Percentiles rank a stretch among this genome's conserved stretches.
Conservation (phyloP, 1,139 yeast genomes). For the Geotrichum reessii region DNA sequence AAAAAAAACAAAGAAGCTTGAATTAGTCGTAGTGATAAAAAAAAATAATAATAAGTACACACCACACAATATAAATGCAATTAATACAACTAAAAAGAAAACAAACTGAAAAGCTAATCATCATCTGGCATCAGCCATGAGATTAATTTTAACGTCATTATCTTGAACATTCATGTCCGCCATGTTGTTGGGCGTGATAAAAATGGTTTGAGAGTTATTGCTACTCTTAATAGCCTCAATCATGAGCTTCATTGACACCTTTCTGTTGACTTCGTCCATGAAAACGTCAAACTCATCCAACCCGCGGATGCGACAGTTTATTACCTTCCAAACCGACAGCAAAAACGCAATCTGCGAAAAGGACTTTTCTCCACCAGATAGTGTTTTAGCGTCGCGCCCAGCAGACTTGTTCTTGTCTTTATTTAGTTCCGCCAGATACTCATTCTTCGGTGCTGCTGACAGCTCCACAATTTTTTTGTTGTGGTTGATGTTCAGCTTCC, state of each 20-base stretch:
- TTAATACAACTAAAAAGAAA: background rate
- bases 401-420: conserved; percentile 48
- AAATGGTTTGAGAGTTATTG: conserved; percentile 76
- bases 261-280: conserved; percentile 91
- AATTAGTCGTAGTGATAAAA: background rate
- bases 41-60: background rate
- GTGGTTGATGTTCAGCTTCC: conserved; percentile 61
- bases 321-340: conserved; percentile 86
- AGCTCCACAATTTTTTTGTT: conserved; percentile 37
- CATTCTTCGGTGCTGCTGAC: conserved; percentile 24
- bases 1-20: background rate
- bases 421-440: conserved; percentile 18
- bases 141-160: conserved; percentile 62
- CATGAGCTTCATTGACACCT: conserved; percentile 70
- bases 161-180: conserved; percentile 62
- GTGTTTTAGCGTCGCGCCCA: conserved; percentile 67
- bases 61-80: background rate
- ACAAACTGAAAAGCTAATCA: background rate
- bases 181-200: conserved; percentile 92
- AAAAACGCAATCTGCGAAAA: conserved; percentile 85
- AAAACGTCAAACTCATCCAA: conserved; percentile 96
- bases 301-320: conserved; percentile 83
- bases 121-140: conserved; percentile 52
- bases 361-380: conserved; percentile 96
- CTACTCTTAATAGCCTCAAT: conserved; percentile 52